Conservation (phyloP, 768 basidiomycete genomes). For the Hemileccinum impolitum region DNA sequence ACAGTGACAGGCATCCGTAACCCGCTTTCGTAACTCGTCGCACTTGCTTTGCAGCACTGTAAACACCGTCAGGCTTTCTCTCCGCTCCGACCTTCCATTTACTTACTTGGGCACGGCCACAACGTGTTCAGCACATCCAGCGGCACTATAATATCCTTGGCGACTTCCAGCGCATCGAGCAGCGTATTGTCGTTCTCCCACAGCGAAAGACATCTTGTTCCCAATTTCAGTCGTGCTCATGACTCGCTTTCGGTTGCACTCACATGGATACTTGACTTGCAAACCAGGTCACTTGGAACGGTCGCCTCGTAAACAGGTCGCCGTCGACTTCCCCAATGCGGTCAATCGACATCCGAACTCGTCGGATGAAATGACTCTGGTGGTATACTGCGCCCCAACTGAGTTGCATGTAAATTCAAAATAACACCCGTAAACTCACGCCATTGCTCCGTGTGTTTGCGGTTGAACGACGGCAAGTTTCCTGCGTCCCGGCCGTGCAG, state of each 20-base stretch:
- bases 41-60: slow-evolving; percentile 48
- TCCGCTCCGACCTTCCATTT: slow-evolving; percentile 4
- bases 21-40: slow-evolving; percentile 46
- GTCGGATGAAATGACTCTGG: slow-evolving; percentile 62
- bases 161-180: slow-evolving; percentile 59
- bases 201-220: slow-evolving; percentile 56
- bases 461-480: slow-evolving; percentile 55
- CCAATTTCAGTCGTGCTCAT: neutral
- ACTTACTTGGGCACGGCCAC: slow-evolving; percentile 59
- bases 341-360: slow-evolving; percentile 52
- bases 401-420: slow-evolving; percentile 1
- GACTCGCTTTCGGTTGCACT: slow-evolving; percentile 15
- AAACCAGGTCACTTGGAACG: slow-evolving; percentile 72
- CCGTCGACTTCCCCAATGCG: slow-evolving; percentile 49
- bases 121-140: slow-evolving; percentile 66
- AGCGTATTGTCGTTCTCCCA: slow-evolving; percentile 63
- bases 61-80: slow-evolving; percentile 5
- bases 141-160: slow-evolving; percentile 57
- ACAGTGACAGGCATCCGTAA: slow-evolving; percentile 46
- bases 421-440: slow-evolving; percentile 43
- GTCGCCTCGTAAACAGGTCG: slow-evolving; percentile 60
- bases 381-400: slow-evolving; percentile 50
- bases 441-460: slow-evolving; percentile 76
- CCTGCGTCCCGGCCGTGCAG: slow-evolving; percentile 51
- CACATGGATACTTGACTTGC: slow-evolving; percentile 63